A percentile compares a stretch with the other conserved stretches of the same genome.
These are phyloP conservation scores for Saccharomycopsis sp. DNA, from an alignment of 805 yeast genomes.

Conservation along the genomic window DNA sequence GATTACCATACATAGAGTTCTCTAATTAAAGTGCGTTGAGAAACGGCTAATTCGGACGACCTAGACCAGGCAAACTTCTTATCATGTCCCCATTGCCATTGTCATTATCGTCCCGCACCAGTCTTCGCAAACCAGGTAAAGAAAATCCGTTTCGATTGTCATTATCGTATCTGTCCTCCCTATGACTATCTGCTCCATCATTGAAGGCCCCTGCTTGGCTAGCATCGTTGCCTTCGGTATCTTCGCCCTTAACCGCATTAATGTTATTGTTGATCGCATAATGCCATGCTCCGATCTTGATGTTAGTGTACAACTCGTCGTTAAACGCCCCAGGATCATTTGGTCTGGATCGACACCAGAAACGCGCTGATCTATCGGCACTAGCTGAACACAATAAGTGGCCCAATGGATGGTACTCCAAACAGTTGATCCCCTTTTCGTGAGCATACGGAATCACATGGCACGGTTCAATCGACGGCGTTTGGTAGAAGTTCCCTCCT, in stretches of 20 bases:
- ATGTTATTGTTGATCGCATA: slow-evolving; percentile 36
- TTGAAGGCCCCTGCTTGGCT: background rate
- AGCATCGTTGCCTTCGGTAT: background rate
- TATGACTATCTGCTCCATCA: background rate
- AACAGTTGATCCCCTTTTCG: slow-evolving; percentile 82
- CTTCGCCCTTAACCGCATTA: slow-evolving; percentile 24
- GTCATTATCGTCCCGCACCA: too few species aligned
- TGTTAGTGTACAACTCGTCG: slow-evolving; percentile 73
- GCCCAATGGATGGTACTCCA: slow-evolving; percentile 92
- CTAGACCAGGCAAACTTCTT: too few species aligned
- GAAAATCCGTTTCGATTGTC: too few species aligned
- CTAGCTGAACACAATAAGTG: slow-evolving; percentile 89
- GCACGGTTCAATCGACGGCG: slow-evolving; percentile 30
- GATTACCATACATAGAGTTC: too few species aligned
- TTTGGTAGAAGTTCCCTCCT: slow-evolving; percentile 7
- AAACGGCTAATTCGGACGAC: too few species aligned
- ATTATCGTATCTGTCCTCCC: too few species aligned
- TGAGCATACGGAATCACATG: slow-evolving; percentile 86
- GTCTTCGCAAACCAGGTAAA: too few species aligned
- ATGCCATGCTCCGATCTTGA: slow-evolving; percentile 52
- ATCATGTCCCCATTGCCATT: too few species aligned
- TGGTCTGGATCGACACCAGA: slow-evolving; percentile 93
- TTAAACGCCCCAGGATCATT: slow-evolving; percentile 77
- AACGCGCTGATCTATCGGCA: slow-evolving; percentile 84
- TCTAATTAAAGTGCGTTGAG: too few species aligned